Base-by-base conservation (phyloP, 768 basidiomycete genomes). In the Boletus edulis region DNA sequence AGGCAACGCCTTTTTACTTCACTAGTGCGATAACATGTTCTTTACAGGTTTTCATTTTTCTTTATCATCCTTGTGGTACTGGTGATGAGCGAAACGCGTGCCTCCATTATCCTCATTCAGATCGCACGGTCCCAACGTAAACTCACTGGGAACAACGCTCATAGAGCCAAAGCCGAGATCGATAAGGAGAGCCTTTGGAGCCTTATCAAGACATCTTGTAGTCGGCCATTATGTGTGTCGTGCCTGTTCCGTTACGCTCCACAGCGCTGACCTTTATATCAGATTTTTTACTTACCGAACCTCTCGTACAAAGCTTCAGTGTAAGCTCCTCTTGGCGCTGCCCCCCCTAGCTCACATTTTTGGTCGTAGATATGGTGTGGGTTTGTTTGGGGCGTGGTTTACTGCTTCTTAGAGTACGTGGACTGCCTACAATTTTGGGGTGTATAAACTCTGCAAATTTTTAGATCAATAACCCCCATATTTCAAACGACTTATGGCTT, bases 361-460 rank as follows among this genome's bases (percentile, higher is more conserved):
- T 49, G 20, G 20, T 35, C 29, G 5, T 64, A 88, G 84, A 56
- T 86, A 13, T 87, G 85, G 85, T 67, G 79, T 29, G 83, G 84
- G 40, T 83, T 91, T 52, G 78, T 79, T 0, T 93, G 89, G 89
- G 90, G 89, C 0, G 79, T 90, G 1, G 68, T 85, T 24, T 93
- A 81, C 60, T 83, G 82, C 49, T 70, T 91, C 53, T 72, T 88
- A 24, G 81, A 81, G 83, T 85, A 62, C 0, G 72, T 45, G 35
- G 18, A 29, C 27, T 18, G 10, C 22, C 5, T 20, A 6, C 11
- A 41, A n/a, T 29, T 31, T 12, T 15, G 34, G n/a, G 20, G 10
- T 4, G 29, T 39, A 12, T 20, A 11, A 7, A n/a, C 39, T 44
- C 22, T 14, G 54, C 17, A n/a, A 3, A 4, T 13, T 14, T 32